Percentiles rank a stretch among this genome's conserved stretches.
Conservation (phyloP, 2,329 filamentous ascomycete genomes). For the Pezicula rhizophila region DNA sequence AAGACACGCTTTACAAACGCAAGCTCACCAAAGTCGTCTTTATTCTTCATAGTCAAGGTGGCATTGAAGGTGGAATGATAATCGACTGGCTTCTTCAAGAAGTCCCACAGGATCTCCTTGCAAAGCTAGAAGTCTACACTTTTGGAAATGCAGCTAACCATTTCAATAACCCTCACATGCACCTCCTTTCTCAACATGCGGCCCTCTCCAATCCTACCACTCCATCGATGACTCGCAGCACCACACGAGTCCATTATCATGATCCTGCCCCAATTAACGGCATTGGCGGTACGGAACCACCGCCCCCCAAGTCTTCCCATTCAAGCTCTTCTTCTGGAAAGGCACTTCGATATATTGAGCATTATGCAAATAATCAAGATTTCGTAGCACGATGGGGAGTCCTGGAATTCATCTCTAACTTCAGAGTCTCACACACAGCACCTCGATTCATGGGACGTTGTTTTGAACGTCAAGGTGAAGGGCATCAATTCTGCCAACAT, state of each 20-base stretch:
- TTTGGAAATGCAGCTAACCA: conserved; percentile 77
- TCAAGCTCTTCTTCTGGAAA: conserved; percentile 20
- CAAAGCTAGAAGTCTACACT: conserved; percentile 69
- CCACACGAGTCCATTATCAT: conserved; percentile 12
- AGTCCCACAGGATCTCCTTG: conserved; percentile 56
- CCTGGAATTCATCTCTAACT: conserved; percentile 50
- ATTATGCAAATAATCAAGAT: conserved; percentile 70
- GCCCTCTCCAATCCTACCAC: conserved; percentile 32
- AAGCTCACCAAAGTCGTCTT: conserved; percentile 64
- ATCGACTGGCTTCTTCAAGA: conserved; percentile 74
- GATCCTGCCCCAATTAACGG: conserved; percentile 15
- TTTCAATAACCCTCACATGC: conserved; percentile 69
- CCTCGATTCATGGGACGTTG: conserved; percentile 24
- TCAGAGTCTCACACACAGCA: conserved; percentile 2
- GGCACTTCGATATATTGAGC: conserved; percentile 67
- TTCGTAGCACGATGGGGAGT: conserved; percentile 72
- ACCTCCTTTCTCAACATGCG: conserved; percentile 37
- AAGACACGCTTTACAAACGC: conserved; percentile 56
- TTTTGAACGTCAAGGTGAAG: conserved; percentile 16
- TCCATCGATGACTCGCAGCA: conserved; percentile 29
- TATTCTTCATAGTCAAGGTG: conserved; percentile 72
- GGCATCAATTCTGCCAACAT: conserved; percentile 28
- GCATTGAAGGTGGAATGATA: conserved; percentile 65
- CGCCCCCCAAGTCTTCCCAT: neutral
- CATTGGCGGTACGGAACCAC: neutral